Base-by-base conservation (phyloP, 75 land plant genomes). In the Ceratopteris richardii region DNA sequence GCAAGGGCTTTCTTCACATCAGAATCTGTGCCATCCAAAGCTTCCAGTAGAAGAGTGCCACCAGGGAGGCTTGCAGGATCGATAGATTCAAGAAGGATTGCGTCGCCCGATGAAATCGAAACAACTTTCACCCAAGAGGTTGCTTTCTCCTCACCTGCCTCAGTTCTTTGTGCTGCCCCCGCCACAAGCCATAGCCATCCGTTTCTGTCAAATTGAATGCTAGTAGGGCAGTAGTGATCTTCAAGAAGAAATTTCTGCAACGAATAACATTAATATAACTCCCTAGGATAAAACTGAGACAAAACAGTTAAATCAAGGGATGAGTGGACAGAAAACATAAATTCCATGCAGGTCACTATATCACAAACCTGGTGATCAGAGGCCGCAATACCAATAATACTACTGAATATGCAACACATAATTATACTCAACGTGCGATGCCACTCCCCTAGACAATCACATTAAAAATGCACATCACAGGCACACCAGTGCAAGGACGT, bases 141-240 rank as follows among this genome's bases (percentile, higher is more conserved):
- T 30, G 67, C 61, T 22, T 51, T 16, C 13, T 57, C 60, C 28
- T 66, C 69, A 17, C 63, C 42, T 47, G 64, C 61, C 50, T 54
- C 76, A 12, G 50, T 61, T 28, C 50, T 66, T 44, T 66, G 64
- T 7, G 76, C 69, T 40, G 65, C 76, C 29, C 76, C 76, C 23
- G 76, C 44, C 14, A 73, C 70, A 33, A 73, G 33, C 76, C 76
- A 73, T 23, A 73, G 60, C 24, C 55, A 52, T 17, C 65, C 76
- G 1, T 41, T 25, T 40, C 31, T 14, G 33, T 66, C 76, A 37
- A 73, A 73, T 1, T 70, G 44, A 1, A 66, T 14, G 51, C 70
- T 65, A 17, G 69, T 73, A 6, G 76, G 76, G 30, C 63, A 60
- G 30, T 51, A 42, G 31, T 61, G 63, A 31, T 53, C 52, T 26